phyloP scores from a whole-genome alignment of 2,329 filamentous ascomycete species.

The Apiospora koreana region DNA sequence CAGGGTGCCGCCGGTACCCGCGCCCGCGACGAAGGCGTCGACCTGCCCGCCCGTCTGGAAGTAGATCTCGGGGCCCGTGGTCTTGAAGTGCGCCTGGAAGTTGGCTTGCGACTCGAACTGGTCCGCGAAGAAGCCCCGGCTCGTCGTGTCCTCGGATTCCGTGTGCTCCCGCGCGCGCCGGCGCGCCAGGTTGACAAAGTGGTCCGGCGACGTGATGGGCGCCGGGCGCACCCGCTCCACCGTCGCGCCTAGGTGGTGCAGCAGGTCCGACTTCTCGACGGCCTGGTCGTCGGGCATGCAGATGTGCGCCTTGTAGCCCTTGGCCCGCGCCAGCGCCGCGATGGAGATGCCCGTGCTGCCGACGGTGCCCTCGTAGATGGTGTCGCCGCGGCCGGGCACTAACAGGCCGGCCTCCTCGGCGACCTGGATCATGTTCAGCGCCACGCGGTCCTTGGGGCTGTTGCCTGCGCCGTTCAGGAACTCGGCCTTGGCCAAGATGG shows the following conservation, averaged over 20 bases:
- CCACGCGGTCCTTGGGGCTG: constrained; percentile 93
- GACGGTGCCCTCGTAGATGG: constrained; percentile 96
- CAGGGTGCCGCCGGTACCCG: constrained; percentile 92
- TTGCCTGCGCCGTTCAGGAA: constrained; percentile 94
- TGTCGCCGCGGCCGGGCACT: constrained; percentile 80
- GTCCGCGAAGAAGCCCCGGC: constrained; percentile 88
- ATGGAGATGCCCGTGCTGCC: constrained; percentile 96
- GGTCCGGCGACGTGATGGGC: constrained; percentile 87
- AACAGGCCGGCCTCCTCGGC: constrained; percentile 80
- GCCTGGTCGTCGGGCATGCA: constrained; percentile 96
- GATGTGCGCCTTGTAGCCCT: constrained; percentile 90
- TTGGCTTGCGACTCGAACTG: constrained; percentile 95
- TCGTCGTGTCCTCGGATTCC: constrained; percentile 53
- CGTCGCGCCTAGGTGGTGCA: constrained; percentile 86
- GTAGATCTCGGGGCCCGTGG: constrained; percentile 89
- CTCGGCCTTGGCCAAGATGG: constrained; percentile 92
- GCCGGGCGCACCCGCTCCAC: constrained; percentile 90
- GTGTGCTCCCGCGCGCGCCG: constrained; percentile 76
- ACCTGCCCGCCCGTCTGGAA: constrained; percentile 72
- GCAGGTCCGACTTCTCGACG: constrained; percentile 83
- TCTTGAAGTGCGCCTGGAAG: constrained; percentile 77
- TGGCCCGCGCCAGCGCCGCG: constrained; percentile 82
- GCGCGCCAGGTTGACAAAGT: constrained; percentile 92
- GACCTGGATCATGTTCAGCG: constrained; percentile 81
- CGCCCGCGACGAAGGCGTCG: constrained; percentile 89